phyloP scores from a whole-genome alignment of 169 alveolate genomes.

The Haemoproteus tartakovskyi region DNA sequence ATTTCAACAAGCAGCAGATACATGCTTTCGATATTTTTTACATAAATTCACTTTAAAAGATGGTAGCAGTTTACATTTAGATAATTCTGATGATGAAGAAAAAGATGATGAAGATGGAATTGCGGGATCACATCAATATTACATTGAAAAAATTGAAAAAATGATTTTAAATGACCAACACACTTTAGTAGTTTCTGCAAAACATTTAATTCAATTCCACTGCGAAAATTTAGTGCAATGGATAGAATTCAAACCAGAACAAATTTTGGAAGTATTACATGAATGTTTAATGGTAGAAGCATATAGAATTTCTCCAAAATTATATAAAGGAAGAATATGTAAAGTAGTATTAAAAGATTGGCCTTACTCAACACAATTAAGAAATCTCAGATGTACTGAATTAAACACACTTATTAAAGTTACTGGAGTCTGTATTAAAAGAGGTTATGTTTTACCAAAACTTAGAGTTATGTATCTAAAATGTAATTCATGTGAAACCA shows the following conservation, averaged over 20 bases:
- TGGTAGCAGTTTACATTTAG: constrained; percentile 65
- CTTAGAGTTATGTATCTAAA: constrained; percentile 86
- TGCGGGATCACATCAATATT: constrained; percentile 70
- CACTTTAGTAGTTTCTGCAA: constrained; percentile 79
- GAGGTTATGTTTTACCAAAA: constrained; percentile 92
- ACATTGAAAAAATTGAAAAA: constrained; percentile 78
- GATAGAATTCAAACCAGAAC: constrained; percentile 79
- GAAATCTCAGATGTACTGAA: constrained; percentile 92
- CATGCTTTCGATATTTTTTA: constrained; percentile 77
- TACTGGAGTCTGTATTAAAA: constrained; percentile 90
- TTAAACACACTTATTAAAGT: constrained; percentile 91
- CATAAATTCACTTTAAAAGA: constrained; percentile 68
- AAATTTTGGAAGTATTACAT: constrained; percentile 79
- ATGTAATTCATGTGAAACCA: constrained; percentile 84
- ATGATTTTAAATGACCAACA: constrained; percentile 84
- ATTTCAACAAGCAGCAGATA: constrained; percentile 83
- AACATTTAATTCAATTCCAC: constrained; percentile 79
- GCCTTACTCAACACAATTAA: constrained; percentile 89
- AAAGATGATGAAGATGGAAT: constrained; percentile 52
- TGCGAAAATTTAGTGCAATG: constrained; percentile 80
- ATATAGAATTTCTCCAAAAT: constrained; percentile 73
- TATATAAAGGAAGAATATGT: constrained; percentile 79
- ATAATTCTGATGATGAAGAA: constrained; percentile 29
- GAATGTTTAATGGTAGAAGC: constrained; percentile 83
- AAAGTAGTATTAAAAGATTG: constrained; percentile 85